Percentiles rank a stretch among this genome's conserved stretches.
Conservation (phyloP, 345 rosid genomes). For the Acer campestre region DNA sequence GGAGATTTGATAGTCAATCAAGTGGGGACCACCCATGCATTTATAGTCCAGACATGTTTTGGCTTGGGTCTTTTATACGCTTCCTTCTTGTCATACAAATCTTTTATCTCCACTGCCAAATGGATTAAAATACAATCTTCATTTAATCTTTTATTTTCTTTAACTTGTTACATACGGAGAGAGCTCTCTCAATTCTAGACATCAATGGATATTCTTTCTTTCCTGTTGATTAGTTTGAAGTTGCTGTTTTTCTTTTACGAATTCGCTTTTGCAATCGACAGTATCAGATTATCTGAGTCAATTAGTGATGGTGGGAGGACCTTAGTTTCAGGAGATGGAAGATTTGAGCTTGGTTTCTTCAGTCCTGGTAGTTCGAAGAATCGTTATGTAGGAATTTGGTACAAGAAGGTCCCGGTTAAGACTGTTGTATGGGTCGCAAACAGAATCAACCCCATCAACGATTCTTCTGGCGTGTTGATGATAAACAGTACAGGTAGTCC, state of each 20-base stretch:
- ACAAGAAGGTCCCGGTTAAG: slow-evolving; percentile 33
- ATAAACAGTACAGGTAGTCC: slow-evolving; percentile 23
- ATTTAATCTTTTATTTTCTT: not conserved
- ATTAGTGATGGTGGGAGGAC: not conserved
- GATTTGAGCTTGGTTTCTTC: slow-evolving; percentile 34
- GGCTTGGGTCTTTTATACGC: not conserved
- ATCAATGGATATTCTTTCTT: not conserved
- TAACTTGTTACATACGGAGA: not conserved
- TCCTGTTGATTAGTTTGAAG: not conserved
- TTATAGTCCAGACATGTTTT: not conserved
- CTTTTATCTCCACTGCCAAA: too few relatives aligned
- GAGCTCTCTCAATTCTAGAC: not conserved
- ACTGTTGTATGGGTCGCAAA: slow-evolving; percentile 55
- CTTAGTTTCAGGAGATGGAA: too few relatives aligned
- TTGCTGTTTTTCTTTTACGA: not conserved
- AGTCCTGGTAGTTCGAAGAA: slow-evolving; percentile 44
- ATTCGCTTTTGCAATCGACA: slow-evolving; percentile 13
- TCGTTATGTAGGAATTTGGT: slow-evolving; percentile 59
- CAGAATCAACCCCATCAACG: slow-evolving; percentile 26
- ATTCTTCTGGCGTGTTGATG: slow-evolving; percentile 10
- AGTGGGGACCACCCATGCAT: not conserved
- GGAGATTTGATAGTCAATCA: not conserved
- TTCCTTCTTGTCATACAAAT: not conserved
- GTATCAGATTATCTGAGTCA: not conserved
- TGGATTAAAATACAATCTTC: too few relatives aligned